phyloP scores from a whole-genome alignment of 106 monocot genomes.

The Apostasia ramifera region DNA sequence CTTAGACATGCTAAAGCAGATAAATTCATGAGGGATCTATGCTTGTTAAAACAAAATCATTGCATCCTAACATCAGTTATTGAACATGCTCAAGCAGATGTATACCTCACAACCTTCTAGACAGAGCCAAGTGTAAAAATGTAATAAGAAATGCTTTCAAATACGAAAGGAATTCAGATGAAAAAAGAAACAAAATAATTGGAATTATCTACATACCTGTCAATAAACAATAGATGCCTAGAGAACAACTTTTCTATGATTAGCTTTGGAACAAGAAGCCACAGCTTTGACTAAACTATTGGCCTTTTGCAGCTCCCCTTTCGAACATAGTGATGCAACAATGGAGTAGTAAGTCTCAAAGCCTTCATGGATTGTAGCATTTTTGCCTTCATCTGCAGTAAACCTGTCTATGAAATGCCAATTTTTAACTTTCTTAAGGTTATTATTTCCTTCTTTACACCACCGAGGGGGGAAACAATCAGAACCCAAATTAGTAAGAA shows the following conservation, averaged over 20 bases:
- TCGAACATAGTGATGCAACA: conserved; percentile 66
- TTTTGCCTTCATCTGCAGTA: neutral
- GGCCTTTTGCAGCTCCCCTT: conserved; percentile 68
- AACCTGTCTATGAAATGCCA: conserved; percentile 9
- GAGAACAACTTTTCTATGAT: conserved; percentile 10
- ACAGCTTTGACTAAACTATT: conserved; percentile 39
- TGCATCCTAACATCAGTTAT: no score
- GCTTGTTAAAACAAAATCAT: no score
- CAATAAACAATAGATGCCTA: neutral
- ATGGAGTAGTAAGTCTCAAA: conserved; percentile 65
- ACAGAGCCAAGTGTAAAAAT: neutral
- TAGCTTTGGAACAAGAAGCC: conserved; percentile 19
- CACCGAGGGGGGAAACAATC: conserved; percentile 27
- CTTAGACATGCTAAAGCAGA: no score
- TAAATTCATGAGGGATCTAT: no score
- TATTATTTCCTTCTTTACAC: conserved; percentile 8
- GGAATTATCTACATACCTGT: conserved; percentile 1
- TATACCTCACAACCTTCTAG: no score
- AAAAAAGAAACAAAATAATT: neutral
- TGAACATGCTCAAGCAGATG: no score
- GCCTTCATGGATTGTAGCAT: conserved; percentile 11
- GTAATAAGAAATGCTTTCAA: neutral
- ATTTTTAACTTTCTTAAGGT: conserved; percentile 12
- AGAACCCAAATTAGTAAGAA: conserved; percentile 55
- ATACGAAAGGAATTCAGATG: neutral